Conservation (phyloP, 805 yeast species). For the Candida germanica region DNA sequence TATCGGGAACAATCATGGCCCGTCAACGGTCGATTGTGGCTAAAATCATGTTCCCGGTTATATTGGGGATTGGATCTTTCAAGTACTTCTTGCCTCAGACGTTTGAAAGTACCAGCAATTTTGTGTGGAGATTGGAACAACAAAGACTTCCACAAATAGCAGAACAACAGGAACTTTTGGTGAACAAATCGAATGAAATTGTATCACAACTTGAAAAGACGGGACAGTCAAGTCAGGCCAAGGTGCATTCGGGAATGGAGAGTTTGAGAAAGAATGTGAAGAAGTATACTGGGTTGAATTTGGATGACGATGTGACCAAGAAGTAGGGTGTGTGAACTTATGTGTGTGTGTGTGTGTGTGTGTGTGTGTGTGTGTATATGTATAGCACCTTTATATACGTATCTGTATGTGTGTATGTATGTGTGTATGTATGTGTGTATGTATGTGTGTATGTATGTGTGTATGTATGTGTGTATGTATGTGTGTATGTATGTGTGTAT, state of each 20-base stretch:
- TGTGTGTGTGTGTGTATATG: too few relatives aligned
- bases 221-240: conserved; percentile 34
- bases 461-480: too few relatives aligned
- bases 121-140: conserved; percentile 61
- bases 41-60: conserved; percentile 54
- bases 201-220: conserved; percentile 43
- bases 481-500: too few relatives aligned
- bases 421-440: too few relatives aligned
- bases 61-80: conserved; percentile 63
- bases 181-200: conserved; percentile 43
- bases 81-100: conserved; percentile 71
- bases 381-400: too few relatives aligned
- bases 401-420: too few relatives aligned
- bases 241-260: conserved; percentile 34
- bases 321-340: too few relatives aligned
- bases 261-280: conserved; percentile 45
- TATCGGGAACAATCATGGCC: conserved; percentile 70
- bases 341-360: too few relatives aligned
- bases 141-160: conserved; percentile 62
- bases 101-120: conserved; percentile 54
- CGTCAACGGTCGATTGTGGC: conserved; percentile 61
- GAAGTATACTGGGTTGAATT: conserved; percentile 63
- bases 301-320: conserved; percentile 58
- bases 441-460: too few relatives aligned
- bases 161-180: conserved; percentile 52